phyloP scores from a whole-genome alignment of 139 green algal species.

The Chlamydomonas eustigma region DNA sequence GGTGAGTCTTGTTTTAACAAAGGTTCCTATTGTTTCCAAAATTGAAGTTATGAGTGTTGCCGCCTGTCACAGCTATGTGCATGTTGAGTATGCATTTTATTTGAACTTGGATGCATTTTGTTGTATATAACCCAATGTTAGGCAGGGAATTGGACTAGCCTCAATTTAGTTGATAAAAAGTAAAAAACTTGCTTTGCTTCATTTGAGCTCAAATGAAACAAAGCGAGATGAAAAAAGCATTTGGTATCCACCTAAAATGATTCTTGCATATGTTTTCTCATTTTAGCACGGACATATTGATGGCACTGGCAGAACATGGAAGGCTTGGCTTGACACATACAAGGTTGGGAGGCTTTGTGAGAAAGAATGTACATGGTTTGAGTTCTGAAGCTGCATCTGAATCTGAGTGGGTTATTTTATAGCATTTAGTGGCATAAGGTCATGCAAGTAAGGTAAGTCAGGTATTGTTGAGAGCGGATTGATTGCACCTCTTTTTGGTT shows the following conservation, averaged over 20 bases:
- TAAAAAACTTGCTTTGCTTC: neutral
- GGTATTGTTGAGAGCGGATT: too few species aligned
- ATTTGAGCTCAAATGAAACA: neutral
- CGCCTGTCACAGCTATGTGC: too few species aligned
- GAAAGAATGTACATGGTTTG: conserved; percentile 23
- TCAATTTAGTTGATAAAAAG: neutral
- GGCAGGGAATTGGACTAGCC: neutral
- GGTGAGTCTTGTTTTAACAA: neutral
- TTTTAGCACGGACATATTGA: conserved; percentile 26
- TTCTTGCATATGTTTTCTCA: too few species aligned
- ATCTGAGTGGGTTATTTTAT: conserved; percentile 1
- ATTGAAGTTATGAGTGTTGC: neutral
- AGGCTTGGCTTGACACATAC: conserved; percentile 21
- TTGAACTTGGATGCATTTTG: neutral
- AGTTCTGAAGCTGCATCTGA: conserved; percentile 5
- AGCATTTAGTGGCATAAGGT: too few species aligned
- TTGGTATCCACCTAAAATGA: neutral
- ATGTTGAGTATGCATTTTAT: neutral
- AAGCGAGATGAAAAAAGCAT: neutral
- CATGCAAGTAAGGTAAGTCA: too few species aligned
- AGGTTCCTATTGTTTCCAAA: neutral
- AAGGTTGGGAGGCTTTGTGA: conserved; percentile 18
- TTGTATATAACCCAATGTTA: neutral
- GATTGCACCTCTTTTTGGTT: too few species aligned
- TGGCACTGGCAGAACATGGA: conserved; percentile 27